These are phyloP conservation scores for Diplodia seriata DNA, from an alignment of 2,329 filamentous ascomycete genomes.

Conservation along the genomic window DNA sequence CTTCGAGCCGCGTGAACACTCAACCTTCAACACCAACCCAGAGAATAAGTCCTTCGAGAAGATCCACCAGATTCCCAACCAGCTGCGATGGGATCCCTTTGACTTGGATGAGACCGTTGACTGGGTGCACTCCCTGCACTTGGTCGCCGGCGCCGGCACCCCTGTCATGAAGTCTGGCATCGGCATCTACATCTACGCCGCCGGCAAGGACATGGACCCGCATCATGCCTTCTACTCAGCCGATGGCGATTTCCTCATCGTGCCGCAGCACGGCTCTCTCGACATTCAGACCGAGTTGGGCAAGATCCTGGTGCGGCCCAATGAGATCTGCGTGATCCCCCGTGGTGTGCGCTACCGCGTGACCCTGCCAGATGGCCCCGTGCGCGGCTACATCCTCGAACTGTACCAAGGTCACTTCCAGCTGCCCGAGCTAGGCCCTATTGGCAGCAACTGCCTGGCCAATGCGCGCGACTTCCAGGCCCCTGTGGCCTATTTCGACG, in stretches of 20 bases:
- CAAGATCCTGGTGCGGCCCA: conserved; percentile 67
- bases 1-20: conserved; percentile 58
- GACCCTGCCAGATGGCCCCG: conserved; percentile 64
- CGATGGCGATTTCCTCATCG: conserved; percentile 71
- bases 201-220: conserved; percentile 77
- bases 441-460: conserved; percentile 71
- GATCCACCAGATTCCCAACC: conserved; percentile 79
- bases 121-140: conserved; percentile 72
- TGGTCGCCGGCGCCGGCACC: conserved; percentile 81
- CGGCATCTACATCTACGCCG: conserved; percentile 81
- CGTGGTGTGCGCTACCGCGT: conserved; percentile 70
- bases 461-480: conserved; percentile 70
- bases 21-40: conserved; percentile 59
- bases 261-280: conserved; percentile 69
- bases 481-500: conserved; percentile 65
- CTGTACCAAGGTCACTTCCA: conserved; percentile 69
- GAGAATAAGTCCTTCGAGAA: conserved; percentile 60
- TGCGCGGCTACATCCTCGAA: conserved; percentile 71
- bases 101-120: conserved; percentile 73
- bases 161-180: conserved; percentile 79
- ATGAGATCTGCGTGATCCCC: conserved; percentile 72
- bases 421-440: conserved; percentile 70
- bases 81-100: conserved; percentile 81
- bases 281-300: conserved; percentile 75
- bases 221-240: conserved; percentile 82